Evolutionary conservation across 345 rosid genomes (phyloP), one percentile per base, ranked within the genome.

Genomic region (Populus simonii): DNA sequence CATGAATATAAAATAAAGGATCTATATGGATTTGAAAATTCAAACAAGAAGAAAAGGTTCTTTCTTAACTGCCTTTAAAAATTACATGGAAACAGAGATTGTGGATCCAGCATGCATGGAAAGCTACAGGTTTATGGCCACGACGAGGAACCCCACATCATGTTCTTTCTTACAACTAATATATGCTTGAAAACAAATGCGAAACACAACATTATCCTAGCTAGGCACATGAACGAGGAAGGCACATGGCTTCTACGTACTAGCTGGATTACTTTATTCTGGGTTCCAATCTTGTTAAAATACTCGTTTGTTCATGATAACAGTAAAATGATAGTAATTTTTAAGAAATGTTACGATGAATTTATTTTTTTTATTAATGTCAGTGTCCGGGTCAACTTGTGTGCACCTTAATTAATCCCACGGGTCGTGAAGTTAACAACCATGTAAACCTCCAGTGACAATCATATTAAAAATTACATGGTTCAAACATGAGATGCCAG

Each of bases 91-190:
- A 79, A 62, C 76, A 82, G 80, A 74, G 83, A 66, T 31, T 76
- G 83, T 83, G 88, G 84, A 85, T 85, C 90, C 84, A 79, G 68
- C 86, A 80, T 82, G 87, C 87, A 80, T 61, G 81, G 80, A 82
- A 87, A 83, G 90, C 72, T 67, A 67, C 15, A 47, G 74, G 35
- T 23, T 36, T 35, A 27, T 62, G n/a, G 53, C 13, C 4, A 78
- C n/a, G 82, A 78, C 79, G 77, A 70, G 39, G 47, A 76, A 66
- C 76, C 85, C 84, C 84, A 76, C 80, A 35, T 78, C 87, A 78
- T 82, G 85, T 78, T 84, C 74, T 55, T 73, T 33, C 36, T 33
- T 33, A 33, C 36, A 33, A 33, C 6, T 33, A 33, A 33, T 41
- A 9, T 9, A 29, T 35, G 51, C 76, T 66, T 65, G 18, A 63